Evolutionary conservation across 2,329 filamentous ascomycete genomes (phyloP).

Genomic region (Pestalotiopsis sp.): DNA sequence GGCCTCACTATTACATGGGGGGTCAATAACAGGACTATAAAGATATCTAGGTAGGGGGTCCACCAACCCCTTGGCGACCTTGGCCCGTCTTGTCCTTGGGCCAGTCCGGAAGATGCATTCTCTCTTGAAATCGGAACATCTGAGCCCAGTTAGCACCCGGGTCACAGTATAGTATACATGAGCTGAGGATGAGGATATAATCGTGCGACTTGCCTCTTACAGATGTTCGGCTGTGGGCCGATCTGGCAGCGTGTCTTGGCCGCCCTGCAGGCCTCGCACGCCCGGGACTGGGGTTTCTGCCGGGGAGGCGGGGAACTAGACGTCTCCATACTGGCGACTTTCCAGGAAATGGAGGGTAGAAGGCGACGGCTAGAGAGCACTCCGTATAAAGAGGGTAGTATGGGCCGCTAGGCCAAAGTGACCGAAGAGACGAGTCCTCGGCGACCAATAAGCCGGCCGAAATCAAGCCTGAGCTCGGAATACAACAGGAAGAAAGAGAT

Average conservation of each 20-base stretch:
- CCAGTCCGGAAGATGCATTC: constrained; percentile 54
- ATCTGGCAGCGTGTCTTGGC: constrained; percentile 55
- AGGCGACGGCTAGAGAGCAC: not conserved
- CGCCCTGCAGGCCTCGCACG: constrained; percentile 54
- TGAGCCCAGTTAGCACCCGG: constrained; percentile 22
- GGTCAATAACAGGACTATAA: not conserved
- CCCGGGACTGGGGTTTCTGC: constrained; percentile 39
- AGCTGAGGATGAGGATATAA: not conserved
- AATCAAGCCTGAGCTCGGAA: not conserved
- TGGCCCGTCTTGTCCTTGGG: constrained; percentile 49
- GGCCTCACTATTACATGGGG: constrained; percentile 15
- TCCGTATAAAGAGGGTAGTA: not conserved
- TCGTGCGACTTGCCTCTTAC: constrained; percentile 44
- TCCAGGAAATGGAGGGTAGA: not conserved
- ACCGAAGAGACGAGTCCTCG: not conserved
- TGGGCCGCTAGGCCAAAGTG: not conserved
- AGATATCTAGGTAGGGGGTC: constrained; percentile 17
- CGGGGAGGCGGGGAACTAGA: constrained; percentile 6
- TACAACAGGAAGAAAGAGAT: not conserved
- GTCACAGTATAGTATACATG: not conserved
- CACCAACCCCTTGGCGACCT: constrained; percentile 41
- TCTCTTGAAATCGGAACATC: constrained; percentile 52
- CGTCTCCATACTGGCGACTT: constrained; percentile 2
- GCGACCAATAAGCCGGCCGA: not conserved
- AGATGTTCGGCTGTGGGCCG: constrained; percentile 47